phyloP scores from a whole-genome alignment of 2,329 filamentous ascomycete species.

The Fusarium goolgardi region DNA sequence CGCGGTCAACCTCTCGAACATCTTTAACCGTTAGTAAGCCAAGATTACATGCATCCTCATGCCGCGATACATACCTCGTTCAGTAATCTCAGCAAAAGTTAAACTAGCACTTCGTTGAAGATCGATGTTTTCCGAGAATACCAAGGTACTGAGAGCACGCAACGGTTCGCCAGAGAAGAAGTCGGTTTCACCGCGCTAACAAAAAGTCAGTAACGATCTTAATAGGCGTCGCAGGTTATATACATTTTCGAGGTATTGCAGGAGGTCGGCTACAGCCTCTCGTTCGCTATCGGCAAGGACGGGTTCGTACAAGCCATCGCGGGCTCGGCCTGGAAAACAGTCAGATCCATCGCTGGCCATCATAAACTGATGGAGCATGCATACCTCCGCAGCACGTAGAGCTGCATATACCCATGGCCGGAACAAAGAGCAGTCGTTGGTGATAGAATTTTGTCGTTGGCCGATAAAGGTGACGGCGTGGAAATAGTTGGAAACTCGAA shows the following conservation, averaged over 20 bases:
- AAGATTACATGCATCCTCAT: neutral
- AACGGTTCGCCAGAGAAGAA: conserved; percentile 98
- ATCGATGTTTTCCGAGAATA: conserved; percentile 99
- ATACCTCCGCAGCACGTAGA: conserved; percentile 68
- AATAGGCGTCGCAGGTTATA: conserved; percentile 47
- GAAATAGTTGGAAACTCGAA: conserved; percentile 22
- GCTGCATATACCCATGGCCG: conserved; percentile 70
- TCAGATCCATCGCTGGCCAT: conserved; percentile 26
- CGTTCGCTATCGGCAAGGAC: conserved; percentile 95
- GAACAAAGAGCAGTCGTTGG: conserved; percentile 37
- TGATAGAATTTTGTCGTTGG: conserved; percentile 27
- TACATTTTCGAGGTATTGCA: conserved; percentile 97
- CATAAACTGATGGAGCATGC: conserved; percentile 14
- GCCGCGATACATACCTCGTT: conserved; percentile 77
- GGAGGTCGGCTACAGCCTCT: conserved; percentile 93
- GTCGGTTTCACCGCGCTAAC: conserved; percentile 91
- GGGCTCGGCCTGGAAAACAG: conserved; percentile 71
- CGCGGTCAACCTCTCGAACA: conserved; percentile 93
- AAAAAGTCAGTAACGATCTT: conserved; percentile 47
- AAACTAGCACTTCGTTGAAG: conserved; percentile 96
- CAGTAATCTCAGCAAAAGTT: conserved; percentile 98
- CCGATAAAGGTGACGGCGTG: conserved; percentile 16
- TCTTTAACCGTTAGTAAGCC: conserved; percentile 65
- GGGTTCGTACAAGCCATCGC: conserved; percentile 85
- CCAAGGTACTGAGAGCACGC: conserved; percentile 91